Evolutionary conservation across 208 protist genomes (phyloP).

Genomic region (Naegleria fowleri): DNA sequence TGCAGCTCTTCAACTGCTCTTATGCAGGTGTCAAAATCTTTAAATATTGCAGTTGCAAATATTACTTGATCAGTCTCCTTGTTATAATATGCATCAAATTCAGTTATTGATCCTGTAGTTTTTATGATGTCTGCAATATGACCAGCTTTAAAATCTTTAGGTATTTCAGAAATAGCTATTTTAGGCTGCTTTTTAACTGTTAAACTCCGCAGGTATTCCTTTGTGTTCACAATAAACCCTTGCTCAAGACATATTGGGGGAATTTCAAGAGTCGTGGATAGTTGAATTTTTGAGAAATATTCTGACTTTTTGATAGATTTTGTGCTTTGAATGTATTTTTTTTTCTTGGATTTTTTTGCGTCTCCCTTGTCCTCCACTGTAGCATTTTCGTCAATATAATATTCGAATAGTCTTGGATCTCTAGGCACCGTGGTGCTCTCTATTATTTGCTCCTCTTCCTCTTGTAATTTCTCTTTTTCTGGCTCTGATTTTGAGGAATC

Average conservation of each 20-base stretch:
- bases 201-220: neutral
- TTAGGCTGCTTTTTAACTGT: neutral
- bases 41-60: neutral
- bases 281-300: neutral
- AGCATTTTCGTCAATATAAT: neutral
- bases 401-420: neutral
- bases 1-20: neutral
- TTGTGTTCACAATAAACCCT: neutral
- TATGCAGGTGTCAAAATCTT: neutral
- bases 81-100: neutral
- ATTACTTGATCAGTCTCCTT: neutral
- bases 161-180: neutral
- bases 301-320: neutral
- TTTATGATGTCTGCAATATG: neutral
- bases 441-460: neutral
- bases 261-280: neutral
- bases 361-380: neutral
- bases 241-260: neutral
- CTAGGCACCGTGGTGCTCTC: neutral
- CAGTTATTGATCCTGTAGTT: neutral
- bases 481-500: neutral
- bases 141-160: neutral
- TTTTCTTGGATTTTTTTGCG: neutral
- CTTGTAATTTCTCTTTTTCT: neutral
- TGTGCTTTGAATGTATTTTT: neutral